Conservation (phyloP, 176 grass and related monocot genomes). For the Oryza longistaminata region DNA sequence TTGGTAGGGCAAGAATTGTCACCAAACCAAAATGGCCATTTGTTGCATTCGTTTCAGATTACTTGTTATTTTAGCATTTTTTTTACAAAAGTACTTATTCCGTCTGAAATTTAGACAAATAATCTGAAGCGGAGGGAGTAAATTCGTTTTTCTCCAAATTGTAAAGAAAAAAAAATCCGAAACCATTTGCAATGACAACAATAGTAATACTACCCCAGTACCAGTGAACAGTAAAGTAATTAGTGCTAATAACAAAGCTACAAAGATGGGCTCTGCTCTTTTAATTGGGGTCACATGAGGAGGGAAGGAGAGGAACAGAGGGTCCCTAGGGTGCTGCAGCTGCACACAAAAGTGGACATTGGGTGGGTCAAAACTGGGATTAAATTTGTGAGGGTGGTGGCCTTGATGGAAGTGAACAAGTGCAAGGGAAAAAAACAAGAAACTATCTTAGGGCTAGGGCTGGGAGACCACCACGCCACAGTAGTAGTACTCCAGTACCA, state of each 20-base stretch:
- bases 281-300: background rate
- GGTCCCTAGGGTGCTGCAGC: background rate
- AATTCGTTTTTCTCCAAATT: background rate
- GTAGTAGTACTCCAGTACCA: background rate
- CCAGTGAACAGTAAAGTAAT: background rate
- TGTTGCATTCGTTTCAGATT: background rate
- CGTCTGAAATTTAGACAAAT: too few species aligned
- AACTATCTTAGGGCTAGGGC: background rate
- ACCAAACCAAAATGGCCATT: too few species aligned
- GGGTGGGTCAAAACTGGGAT: constrained; percentile 30
- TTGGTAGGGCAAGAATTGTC: too few species aligned
- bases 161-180: background rate
- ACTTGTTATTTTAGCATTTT: too few species aligned
- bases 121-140: too few species aligned
- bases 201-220: background rate
- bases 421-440: constrained; percentile 1
- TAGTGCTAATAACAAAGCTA: background rate
- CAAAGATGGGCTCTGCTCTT: background rate
- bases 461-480: background rate
- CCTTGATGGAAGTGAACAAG: constrained; percentile 17
- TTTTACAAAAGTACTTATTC: too few species aligned
- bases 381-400: background rate
- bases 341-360: background rate
- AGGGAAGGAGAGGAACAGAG: background rate
- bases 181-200: background rate